These are phyloP conservation scores for Xylaria castorea DNA, from an alignment of 495 filamentous ascomycete species.

Conservation along the genomic window DNA sequence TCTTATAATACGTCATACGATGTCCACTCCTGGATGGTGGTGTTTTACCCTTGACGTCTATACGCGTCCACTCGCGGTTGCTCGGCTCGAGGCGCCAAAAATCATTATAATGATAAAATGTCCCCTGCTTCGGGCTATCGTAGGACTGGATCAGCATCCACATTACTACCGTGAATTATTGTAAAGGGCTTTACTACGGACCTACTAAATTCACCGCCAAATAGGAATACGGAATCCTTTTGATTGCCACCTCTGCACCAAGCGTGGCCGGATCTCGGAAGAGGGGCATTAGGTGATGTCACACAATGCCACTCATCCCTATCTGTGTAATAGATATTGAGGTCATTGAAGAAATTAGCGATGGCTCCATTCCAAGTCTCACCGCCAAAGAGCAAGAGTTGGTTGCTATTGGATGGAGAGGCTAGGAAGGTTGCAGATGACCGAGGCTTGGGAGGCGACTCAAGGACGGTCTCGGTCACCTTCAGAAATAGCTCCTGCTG, in stretches of 20 bases:
- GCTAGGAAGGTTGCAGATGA: conserved; percentile 80
- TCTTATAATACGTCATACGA: conserved; percentile 92
- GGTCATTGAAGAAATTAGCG: conserved; percentile 69
- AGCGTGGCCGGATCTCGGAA: conserved; percentile 90
- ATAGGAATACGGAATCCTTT: conserved; percentile 81
- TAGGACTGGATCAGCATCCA: conserved; percentile 12
- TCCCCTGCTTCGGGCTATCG: conserved; percentile 84
- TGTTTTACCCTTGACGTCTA: conserved; percentile 86
- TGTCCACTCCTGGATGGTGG: conserved; percentile 93
- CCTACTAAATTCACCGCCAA: conserved; percentile 73
- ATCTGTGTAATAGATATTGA: conserved; percentile 91
- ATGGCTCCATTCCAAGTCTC: conserved; percentile 70
- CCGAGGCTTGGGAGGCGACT: conserved; percentile 76
- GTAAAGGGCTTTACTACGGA: conserved; percentile 49
- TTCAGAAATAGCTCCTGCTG: conserved; percentile 92
- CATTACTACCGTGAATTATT: conserved; percentile 58
- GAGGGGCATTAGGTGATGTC: conserved; percentile 87
- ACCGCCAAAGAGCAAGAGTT: conserved; percentile 92
- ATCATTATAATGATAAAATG: conserved; percentile 99
- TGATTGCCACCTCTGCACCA: conserved; percentile 88
- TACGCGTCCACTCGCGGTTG: conserved; percentile 83
- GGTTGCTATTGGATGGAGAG: conserved; percentile 83
- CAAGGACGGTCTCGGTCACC: conserved; percentile 79
- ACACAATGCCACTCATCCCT: conserved; percentile 86
- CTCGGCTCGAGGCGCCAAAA: conserved; percentile 91